Evolutionary conservation across 306 rosid genomes (phyloP), one percentile per base, ranked within the genome.

Genomic region (Medicago arabica): DNA sequence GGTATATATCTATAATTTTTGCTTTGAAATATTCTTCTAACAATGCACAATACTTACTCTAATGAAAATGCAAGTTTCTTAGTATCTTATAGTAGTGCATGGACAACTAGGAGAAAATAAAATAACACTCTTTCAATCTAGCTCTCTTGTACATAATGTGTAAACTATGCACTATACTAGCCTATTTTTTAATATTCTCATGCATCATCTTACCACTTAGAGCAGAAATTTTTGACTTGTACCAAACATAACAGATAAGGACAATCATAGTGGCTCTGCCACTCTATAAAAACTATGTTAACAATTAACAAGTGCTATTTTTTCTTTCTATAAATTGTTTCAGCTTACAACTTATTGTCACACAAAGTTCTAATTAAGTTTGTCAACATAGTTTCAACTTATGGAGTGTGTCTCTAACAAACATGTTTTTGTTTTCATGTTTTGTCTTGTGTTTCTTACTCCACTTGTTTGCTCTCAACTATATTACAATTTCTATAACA

Each of bases 381-480:
- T 38, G 46, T 21, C 17, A 58, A 49, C 16, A 34, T 31, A 49
- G 53, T 34, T 46, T 77, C 36, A 54, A 67, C 39, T 50, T 7
- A 85, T 88, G 90, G 88, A 87, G 69, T 58, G 62, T 54, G 65
- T 9, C 40, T 21, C 71, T 40, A 53, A 68, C 25, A 86, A 76
- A 59, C 84, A 75, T 79, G 47, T 40, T 68, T 74, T 16, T 39
- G 54, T 82, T 72, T 58, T 72, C 66, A 59, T 87, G 64, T 72
- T 86, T 64, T 87, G 86, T 55, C 75, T 94, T 62, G 76, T 88
- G 75, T 69, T 86, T 70, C 76, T 86, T 15, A 82, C 79, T 64
- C 88, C 86, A 78, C 78, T 80, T 31, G 91, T 74, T 17, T 81
- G 68, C 43, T 78, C 78, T 79, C 97, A 95, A 78, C 97, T 95